These are phyloP conservation scores for Hortiboletus campestris DNA, from an alignment of 768 basidiomycete genomes.

Conservation along the genomic window DNA sequence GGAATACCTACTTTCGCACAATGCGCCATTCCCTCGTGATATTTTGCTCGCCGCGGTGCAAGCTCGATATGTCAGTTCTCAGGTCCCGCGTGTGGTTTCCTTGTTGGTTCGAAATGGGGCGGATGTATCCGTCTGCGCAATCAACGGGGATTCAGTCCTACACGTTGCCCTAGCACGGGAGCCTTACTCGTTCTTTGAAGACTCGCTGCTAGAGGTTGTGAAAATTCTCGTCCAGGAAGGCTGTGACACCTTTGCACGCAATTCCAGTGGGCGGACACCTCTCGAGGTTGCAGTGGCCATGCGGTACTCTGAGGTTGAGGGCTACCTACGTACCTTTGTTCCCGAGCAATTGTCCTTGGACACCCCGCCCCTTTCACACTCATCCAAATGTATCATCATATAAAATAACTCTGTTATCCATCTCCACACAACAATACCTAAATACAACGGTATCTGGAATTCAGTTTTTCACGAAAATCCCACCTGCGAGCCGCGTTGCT, in stretches of 20 bases:
- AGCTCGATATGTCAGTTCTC: rapidly evolving
- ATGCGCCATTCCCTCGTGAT: not conserved
- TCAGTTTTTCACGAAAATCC: no score
- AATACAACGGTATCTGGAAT: no score
- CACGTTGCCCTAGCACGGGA: not conserved
- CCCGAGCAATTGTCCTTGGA: no score
- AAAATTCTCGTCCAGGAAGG: not conserved
- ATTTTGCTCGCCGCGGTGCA: not conserved
- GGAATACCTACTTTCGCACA: not conserved
- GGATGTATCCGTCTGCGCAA: not conserved
- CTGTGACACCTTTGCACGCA: not conserved
- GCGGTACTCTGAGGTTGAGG: not conserved
- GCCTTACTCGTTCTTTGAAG: no score
- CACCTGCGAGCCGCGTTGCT: constrained; percentile 5
- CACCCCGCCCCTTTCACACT: no score
- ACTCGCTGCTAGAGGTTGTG: not conserved
- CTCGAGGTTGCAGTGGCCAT: not conserved
- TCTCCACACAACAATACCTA: no score
- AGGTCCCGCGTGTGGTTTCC: not conserved
- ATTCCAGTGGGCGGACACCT: not conserved
- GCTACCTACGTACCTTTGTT: no score
- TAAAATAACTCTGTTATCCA: no score
- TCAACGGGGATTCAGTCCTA: not conserved
- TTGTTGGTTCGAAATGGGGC: not conserved
- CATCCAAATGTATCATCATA: no score